phyloP scores from a whole-genome alignment of 1,139 yeast genomes.

The Geotrichum cucujoidarum region DNA sequence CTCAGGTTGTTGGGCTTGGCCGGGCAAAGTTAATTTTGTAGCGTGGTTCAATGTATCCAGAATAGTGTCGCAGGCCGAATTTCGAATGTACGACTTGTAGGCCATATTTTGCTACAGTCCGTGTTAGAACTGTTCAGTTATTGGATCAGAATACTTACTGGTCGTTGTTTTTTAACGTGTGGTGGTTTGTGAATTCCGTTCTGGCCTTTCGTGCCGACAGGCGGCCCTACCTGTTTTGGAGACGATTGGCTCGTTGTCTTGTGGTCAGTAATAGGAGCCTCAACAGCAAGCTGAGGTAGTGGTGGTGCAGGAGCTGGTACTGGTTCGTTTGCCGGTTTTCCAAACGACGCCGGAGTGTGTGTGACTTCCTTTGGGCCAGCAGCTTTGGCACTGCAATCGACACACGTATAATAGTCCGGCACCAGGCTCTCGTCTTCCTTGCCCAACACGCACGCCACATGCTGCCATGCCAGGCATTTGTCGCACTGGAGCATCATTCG shows the following conservation, averaged over 20 bases:
- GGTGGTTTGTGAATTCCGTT: too few species aligned
- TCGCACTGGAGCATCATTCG: conserved; percentile 80
- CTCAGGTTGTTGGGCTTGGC: background rate
- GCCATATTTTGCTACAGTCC: background rate
- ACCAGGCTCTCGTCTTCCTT: conserved; percentile 38
- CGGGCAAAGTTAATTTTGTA: background rate
- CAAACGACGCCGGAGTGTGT: too few species aligned
- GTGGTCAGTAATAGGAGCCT: too few species aligned
- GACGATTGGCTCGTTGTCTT: too few species aligned
- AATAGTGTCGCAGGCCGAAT: conserved; percentile 42
- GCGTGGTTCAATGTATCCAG: conserved; percentile 34
- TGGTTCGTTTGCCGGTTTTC: too few species aligned
- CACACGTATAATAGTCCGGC: conserved; percentile 49
- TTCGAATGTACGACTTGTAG: conserved; percentile 30
- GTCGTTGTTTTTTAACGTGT: too few species aligned
- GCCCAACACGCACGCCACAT: conserved; percentile 65
- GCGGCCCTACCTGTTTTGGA: too few species aligned
- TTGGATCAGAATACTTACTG: background rate
- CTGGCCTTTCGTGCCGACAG: too few species aligned
- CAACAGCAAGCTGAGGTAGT: too few species aligned
- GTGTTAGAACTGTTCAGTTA: background rate
- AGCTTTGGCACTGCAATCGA: conserved; percentile 43
- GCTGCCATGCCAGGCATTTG: conserved; percentile 79
- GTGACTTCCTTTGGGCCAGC: too few species aligned
- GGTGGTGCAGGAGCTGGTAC: too few species aligned